Conservation (phyloP, 2,329 filamentous ascomycete genomes). For the Diaporthe sp. region DNA sequence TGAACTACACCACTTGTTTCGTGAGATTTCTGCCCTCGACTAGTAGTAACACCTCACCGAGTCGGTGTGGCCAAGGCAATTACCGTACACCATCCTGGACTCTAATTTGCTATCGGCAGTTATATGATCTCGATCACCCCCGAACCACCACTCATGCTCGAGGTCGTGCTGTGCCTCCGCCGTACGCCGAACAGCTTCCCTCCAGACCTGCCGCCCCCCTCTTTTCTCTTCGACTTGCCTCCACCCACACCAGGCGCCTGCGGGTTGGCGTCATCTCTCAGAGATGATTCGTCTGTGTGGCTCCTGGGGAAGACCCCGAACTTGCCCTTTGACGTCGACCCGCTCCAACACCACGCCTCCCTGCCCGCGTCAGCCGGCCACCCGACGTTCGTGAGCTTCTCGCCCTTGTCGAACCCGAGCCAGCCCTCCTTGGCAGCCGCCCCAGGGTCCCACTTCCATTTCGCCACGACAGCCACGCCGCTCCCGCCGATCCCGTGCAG, state of each 20-base stretch:
- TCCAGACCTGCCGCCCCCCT: conserved; percentile 19
- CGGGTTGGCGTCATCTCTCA: conserved; percentile 12
- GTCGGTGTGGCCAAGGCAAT: too few species aligned
- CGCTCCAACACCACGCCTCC: conserved; percentile 50
- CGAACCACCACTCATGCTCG: conserved; percentile 12
- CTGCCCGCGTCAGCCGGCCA: conserved; percentile 45
- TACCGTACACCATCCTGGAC: too few species aligned
- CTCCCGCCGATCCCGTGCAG: conserved; percentile 58
- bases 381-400: conserved; percentile 72
- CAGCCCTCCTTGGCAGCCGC: conserved; percentile 55
- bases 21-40: too few species aligned
- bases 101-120: not conserved
- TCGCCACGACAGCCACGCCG: conserved; percentile 57
- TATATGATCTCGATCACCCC: conserved; percentile 15
- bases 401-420: conserved; percentile 74
- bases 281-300: conserved; percentile 23
- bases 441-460: conserved; percentile 63
- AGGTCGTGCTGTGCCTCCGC: conserved; percentile 20
- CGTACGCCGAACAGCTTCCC: conserved; percentile 28
- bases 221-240: conserved; percentile 17
- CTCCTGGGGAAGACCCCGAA: conserved; percentile 47
- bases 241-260: conserved; percentile 1
- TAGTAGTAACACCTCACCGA: too few species aligned
- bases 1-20: too few species aligned
- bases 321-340: conserved; percentile 47